phyloP scores from a whole-genome alignment of 2,329 filamentous ascomycete genomes.

The Graphilbum sp. region DNA sequence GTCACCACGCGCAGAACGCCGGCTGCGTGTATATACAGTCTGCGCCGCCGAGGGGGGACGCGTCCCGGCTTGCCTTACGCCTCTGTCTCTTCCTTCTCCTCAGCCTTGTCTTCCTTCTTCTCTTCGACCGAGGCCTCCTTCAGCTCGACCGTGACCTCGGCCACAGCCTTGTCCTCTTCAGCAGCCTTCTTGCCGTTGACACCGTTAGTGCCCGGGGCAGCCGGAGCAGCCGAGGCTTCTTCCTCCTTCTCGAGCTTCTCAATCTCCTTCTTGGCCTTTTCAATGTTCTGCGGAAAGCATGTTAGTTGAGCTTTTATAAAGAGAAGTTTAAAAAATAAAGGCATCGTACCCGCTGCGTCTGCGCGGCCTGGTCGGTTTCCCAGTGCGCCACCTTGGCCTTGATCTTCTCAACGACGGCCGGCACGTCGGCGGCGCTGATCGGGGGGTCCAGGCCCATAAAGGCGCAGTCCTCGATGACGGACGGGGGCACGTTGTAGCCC shows the following conservation, averaged over 20 bases:
- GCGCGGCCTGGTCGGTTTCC: constrained; percentile 76
- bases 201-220: constrained; percentile 23
- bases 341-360: constrained; percentile 86
- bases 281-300: constrained; percentile 56
- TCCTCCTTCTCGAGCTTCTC: constrained; percentile 62
- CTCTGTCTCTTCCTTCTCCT: constrained; percentile 4
- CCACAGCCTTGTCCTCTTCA: constrained; percentile 29
- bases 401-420: constrained; percentile 68
- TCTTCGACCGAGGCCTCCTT: constrained; percentile 36
- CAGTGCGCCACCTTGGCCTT: constrained; percentile 82
- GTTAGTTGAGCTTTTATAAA: too few relatives aligned
- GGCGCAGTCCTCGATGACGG: constrained; percentile 78
- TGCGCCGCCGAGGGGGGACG: too few relatives aligned
- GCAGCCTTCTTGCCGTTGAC: constrained; percentile 27
- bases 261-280: constrained; percentile 92
- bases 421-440: constrained; percentile 69
- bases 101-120: constrained; percentile 26
- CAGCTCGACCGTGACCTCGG: constrained; percentile 33
- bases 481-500: constrained; percentile 70
- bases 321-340: too few relatives aligned
- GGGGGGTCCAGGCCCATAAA: constrained; percentile 78
- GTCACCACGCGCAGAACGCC: too few relatives aligned
- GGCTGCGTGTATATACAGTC: too few relatives aligned
- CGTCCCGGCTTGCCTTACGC: too few relatives aligned
- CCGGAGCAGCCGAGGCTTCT: constrained; percentile 31